Evolutionary conservation across 164 flowering plant genomes (phyloP), one percentile per base, ranked within the genome.

Genomic region (Liquidambar formosana): DNA sequence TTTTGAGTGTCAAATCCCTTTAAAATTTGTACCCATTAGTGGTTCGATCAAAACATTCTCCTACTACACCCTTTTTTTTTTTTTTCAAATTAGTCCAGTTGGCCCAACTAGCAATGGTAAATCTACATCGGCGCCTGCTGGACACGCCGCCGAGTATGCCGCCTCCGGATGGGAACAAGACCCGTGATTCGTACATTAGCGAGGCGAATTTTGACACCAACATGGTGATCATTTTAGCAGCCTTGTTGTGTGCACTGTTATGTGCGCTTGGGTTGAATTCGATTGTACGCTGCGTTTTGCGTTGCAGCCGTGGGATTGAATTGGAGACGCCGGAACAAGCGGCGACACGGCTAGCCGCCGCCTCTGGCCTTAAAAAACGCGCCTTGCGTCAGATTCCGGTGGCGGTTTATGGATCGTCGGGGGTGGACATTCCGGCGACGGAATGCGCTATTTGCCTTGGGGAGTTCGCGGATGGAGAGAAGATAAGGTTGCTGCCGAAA

Each of bases 221-320:
- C 69, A 79, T 83, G 84, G 78, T 83, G 44, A 75, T 83, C n/a
- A 78, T 83, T 22, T 71, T 83, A 10, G 83, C 78, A 23, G 87
- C 81, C 18, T 64, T 83, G 71, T 72, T 83, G 13, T 75, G 81
- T 58, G 87, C 84, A 23, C 46, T 83, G 43, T 69, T 83, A 23
- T 81, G 83, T 38, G 84, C 81, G 3, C 73, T 81, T 3, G 81
- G 81, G 4, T 64, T 83, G 0, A 83, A 81, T 26, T 75, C 87
- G 14, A 77, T 81, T 8, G 74, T 81, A 0, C 80, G 83, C 5
- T 83, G 83, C 47, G 73, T 71, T 14, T 28, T 72, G 10, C 62
- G 83, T 3, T 81, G 83, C 46, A 73, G 76, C 59, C 26, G 80
- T 3, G 76, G 75, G 57, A 57, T 80, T 25, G 68, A 57, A 12